These are phyloP conservation scores for Lentinula raphanica DNA, from an alignment of 768 basidiomycete genomes.

Conservation along the genomic window DNA sequence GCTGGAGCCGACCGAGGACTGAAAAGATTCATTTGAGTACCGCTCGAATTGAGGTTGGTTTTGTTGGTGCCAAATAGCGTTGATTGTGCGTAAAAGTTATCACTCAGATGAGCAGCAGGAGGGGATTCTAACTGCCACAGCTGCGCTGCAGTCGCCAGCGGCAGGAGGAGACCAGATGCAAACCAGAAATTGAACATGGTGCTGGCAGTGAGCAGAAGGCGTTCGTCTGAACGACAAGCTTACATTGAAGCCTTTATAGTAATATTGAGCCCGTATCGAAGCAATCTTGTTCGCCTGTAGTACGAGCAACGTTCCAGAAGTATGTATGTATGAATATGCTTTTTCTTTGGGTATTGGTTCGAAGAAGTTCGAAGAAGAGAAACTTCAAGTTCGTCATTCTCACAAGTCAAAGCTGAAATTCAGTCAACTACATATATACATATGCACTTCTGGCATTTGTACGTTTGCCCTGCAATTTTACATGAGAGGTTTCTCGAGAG, in stretches of 20 bases:
- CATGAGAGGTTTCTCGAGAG: too few species aligned
- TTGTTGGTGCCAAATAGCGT: neutral
- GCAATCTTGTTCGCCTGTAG: too few species aligned
- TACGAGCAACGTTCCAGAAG: too few species aligned
- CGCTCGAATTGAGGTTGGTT: neutral
- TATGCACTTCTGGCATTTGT: too few species aligned
- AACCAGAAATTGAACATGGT: neutral
- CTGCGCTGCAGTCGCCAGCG: neutral
- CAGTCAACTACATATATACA: too few species aligned
- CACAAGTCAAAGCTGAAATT: too few species aligned
- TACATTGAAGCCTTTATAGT: neutral
- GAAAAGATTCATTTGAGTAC: neutral
- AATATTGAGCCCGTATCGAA: too few species aligned
- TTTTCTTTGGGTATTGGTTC: too few species aligned
- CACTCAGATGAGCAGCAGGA: neutral
- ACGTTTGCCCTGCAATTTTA: too few species aligned
- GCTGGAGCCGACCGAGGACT: conserved; percentile 8
- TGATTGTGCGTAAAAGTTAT: neutral
- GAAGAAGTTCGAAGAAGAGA: too few species aligned
- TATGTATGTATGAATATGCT: too few species aligned
- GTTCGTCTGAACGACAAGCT: neutral
- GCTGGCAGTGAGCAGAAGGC: neutral
- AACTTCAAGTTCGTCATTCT: too few species aligned
- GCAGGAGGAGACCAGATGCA: neutral
- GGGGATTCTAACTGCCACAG: neutral